phyloP scores from a whole-genome alignment of 2,329 filamentous ascomycete species.

The Diaporthe caulivora region DNA sequence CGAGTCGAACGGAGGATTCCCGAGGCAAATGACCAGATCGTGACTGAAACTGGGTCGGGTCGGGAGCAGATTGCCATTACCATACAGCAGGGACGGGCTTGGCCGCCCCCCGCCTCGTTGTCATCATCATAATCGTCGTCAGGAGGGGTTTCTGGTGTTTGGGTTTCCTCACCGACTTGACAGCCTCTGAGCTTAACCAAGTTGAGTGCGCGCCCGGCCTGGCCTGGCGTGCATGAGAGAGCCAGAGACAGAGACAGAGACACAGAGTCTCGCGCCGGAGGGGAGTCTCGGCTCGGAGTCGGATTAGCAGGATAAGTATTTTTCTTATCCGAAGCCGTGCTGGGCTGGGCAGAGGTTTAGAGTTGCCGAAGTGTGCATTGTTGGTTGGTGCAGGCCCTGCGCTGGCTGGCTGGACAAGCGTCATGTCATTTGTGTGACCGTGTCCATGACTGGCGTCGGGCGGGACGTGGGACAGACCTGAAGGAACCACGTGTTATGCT shows the following conservation, averaged over 20 bases:
- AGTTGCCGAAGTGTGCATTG: constrained; percentile 6
- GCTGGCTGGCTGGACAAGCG: background rate
- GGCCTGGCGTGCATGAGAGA: constrained; percentile 3
- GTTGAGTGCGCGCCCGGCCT: constrained; percentile 3
- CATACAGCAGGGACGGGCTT: constrained; percentile 18
- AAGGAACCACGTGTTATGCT: background rate
- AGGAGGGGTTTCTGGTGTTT: constrained; percentile 6
- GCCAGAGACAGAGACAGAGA: background rate
- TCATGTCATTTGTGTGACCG: background rate
- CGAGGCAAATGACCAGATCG: constrained; percentile 30
- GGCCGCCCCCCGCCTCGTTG: constrained; percentile 8
- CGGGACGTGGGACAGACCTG: background rate
- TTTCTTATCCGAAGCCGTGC: background rate
- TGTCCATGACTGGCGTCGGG: background rate
- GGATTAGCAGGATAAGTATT: background rate
- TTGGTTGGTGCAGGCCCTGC: background rate
- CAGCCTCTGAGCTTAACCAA: constrained; percentile 25
- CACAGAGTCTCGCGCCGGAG: too few relatives aligned
- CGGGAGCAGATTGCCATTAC: constrained; percentile 17
- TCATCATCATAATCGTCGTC: background rate
- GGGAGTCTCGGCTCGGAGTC: constrained; percentile 7
- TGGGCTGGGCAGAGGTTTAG: background rate
- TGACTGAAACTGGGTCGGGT: constrained; percentile 26
- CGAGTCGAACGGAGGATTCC: constrained; percentile 30
- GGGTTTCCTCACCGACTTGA: constrained; percentile 30